A percentile compares a stretch with the other conserved stretches of the same genome.
phyloP scores from a whole-genome alignment of 306 rosid genomes.

The Calophaca sinica region DNA sequence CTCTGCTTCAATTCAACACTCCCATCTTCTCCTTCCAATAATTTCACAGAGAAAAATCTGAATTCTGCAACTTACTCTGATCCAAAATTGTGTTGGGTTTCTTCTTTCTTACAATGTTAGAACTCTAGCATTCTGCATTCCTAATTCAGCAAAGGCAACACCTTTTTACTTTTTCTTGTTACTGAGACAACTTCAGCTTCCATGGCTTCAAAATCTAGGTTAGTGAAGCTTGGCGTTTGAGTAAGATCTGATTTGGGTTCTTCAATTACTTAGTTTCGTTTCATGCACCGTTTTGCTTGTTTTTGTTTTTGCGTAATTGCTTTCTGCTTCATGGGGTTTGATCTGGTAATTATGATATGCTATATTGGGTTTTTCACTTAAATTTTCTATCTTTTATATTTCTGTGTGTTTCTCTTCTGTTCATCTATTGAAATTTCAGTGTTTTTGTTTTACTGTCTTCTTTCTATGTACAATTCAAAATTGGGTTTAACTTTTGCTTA shows the following conservation, averaged over 20 bases:
- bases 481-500: constrained; percentile 32
- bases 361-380: neutral
- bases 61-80: constrained; percentile 25
- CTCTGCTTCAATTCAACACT: constrained; percentile 22
- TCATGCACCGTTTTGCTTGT: neutral
- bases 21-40: constrained; percentile 39
- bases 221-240: constrained; percentile 25
- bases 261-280: neutral
- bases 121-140: constrained; percentile 56
- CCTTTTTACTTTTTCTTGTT: constrained; percentile 37
- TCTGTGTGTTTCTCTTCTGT: neutral
- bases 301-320: neutral
- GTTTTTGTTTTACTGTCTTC: neutral
- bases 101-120: constrained; percentile 53
- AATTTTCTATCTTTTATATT: constrained; percentile 2
- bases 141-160: neutral
- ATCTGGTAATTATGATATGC: constrained; percentile 52
- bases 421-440: constrained; percentile 20
- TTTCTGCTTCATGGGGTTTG: constrained; percentile 47
- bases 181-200: constrained; percentile 30
- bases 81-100: constrained; percentile 23
- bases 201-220: constrained; percentile 94
- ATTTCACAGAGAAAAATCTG: neutral
- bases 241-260: constrained; percentile 62
- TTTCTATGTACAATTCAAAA: constrained; percentile 25